A percentile compares a stretch with the other conserved stretches of the same genome.
Conservation (phyloP, 306 rosid species). For the Trifolium repens region DNA sequence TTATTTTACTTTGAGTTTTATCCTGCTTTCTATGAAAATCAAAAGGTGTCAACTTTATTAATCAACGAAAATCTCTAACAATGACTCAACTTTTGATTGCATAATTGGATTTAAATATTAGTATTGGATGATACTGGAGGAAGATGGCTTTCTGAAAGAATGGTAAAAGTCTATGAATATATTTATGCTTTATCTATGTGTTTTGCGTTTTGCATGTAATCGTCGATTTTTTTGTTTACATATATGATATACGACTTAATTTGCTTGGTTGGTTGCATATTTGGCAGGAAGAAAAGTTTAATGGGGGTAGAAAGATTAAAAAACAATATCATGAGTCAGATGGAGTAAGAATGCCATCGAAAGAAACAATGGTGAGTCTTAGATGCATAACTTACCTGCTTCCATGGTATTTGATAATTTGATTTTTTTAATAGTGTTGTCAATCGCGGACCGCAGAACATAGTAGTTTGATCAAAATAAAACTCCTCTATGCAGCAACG, state of each 20-base stretch:
- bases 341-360: slow-evolving; percentile 56
- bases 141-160: slow-evolving; percentile 45
- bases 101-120: no score
- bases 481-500: neutral
- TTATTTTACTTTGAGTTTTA: no score
- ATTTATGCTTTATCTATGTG: slow-evolving; percentile 1
- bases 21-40: no score
- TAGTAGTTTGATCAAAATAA: no score
- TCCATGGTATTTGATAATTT: neutral
- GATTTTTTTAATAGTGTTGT: neutral
- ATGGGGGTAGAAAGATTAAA: slow-evolving; percentile 50
- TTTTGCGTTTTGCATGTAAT: neutral
- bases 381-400: neutral
- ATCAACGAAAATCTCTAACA: no score
- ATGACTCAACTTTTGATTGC: no score
- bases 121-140: slow-evolving; percentile 47
- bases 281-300: slow-evolving; percentile 57
- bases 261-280: slow-evolving; percentile 30
- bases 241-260: neutral
- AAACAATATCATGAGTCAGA: slow-evolving; percentile 48
- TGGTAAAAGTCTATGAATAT: slow-evolving; percentile 49
- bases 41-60: no score
- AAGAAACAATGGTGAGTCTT: slow-evolving; percentile 67
- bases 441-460: neutral
- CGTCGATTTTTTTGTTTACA: neutral